Percentiles rank a stretch among this genome's conserved stretches.
Evolutionary conservation across 140 eudicot species (phyloP).

Genomic region (Ambrosia hybrid): DNA sequence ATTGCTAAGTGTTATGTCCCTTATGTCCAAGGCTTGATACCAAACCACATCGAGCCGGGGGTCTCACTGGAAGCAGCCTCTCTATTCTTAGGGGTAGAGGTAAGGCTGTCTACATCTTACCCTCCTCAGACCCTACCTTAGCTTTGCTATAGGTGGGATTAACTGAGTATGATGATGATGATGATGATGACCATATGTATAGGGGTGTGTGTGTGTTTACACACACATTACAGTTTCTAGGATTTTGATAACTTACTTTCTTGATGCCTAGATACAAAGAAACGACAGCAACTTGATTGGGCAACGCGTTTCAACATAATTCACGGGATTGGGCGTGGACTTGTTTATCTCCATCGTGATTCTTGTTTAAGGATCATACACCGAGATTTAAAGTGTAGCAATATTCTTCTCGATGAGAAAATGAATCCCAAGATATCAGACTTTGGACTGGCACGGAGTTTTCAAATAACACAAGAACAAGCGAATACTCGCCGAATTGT

Average conservation of each 20-base stretch:
- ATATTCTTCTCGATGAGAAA: constrained; percentile 40
- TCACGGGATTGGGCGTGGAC: constrained; percentile 41
- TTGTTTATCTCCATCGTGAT: constrained; percentile 46
- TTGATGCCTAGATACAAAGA: constrained; percentile 33
- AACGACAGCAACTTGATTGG: constrained; percentile 37
- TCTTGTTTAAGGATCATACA: constrained; percentile 46
- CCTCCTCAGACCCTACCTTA: too few species aligned
- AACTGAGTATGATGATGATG: too few species aligned
- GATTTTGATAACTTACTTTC: neutral
- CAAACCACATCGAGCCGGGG: too few species aligned
- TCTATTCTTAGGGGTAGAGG: too few species aligned
- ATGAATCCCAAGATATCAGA: constrained; percentile 50
- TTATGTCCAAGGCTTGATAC: too few species aligned
- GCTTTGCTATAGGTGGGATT: too few species aligned
- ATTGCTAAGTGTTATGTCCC: too few species aligned
- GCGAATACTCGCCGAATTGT: constrained; percentile 39
- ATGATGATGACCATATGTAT: too few species aligned
- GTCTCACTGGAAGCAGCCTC: too few species aligned
- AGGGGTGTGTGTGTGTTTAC: too few species aligned
- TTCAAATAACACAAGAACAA: constrained; percentile 40
- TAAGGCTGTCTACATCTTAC: too few species aligned
- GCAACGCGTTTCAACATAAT: constrained; percentile 37
- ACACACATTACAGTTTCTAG: neutral
- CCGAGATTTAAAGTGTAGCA: constrained; percentile 45
- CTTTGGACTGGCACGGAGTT: constrained; percentile 45